These are phyloP conservation scores for Lipomyces chichibuensis DNA, from an alignment of 805 yeast genomes.

Conservation along the genomic window DNA sequence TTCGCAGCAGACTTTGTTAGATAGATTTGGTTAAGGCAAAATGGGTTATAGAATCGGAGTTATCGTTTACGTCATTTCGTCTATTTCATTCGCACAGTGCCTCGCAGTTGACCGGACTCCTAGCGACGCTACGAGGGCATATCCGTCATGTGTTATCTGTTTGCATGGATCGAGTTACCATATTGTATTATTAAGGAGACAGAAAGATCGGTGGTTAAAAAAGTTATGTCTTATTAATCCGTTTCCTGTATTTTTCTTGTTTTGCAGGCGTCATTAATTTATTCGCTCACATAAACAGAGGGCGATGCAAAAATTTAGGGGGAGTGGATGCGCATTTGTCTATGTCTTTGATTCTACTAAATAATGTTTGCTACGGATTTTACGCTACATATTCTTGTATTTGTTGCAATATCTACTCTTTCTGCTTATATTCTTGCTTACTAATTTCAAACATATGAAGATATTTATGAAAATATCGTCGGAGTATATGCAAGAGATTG, in stretches of 20 bases:
- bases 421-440: background rate
- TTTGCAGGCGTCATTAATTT: background rate
- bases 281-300: background rate
- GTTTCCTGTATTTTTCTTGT: background rate
- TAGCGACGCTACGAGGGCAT: background rate
- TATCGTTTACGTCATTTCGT: background rate
- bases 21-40: background rate
- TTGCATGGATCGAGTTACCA: background rate
- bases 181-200: background rate
- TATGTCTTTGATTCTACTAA: background rate
- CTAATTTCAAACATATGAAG: background rate
- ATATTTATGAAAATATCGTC: background rate
- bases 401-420: background rate
- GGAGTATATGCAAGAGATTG: too few relatives aligned
- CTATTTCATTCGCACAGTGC: background rate
- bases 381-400: background rate
- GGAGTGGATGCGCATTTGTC: background rate
- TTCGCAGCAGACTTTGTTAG: background rate
- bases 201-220: background rate
- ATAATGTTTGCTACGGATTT: background rate
- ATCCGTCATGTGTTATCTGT: background rate
- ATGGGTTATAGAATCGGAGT: background rate
- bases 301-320: background rate
- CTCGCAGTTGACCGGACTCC: background rate
- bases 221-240: background rate